These are phyloP conservation scores for Cyanophora paradoxa DNA, from an alignment of 78 protist genomes.

Conservation along the genomic window DNA sequence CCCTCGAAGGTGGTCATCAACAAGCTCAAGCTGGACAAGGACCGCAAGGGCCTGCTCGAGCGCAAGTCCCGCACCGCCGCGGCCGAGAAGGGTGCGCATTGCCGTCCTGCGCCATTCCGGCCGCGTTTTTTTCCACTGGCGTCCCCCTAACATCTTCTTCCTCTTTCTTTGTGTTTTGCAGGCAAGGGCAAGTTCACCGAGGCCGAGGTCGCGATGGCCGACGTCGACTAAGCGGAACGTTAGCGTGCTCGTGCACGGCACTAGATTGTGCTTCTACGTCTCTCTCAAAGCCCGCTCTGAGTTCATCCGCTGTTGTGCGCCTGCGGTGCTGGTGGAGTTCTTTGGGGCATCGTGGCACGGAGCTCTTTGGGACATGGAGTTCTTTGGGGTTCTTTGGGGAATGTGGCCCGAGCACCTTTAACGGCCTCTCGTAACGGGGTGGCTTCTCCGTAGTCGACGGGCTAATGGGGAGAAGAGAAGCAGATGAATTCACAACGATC, in stretches of 20 bases:
- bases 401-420: too few species aligned
- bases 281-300: background rate
- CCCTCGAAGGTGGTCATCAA: slow-evolving; percentile 84
- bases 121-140: background rate
- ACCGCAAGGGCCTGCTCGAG: slow-evolving; percentile 85
- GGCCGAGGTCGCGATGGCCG: slow-evolving; percentile 34
- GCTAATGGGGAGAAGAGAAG: too few species aligned
- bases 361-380: too few species aligned
- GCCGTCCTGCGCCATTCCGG: background rate
- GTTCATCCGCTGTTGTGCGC: too few species aligned
- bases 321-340: too few species aligned
- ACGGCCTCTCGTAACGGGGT: too few species aligned
- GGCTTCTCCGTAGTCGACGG: too few species aligned
- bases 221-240: slow-evolving; percentile 25
- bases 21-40: slow-evolving; percentile 86
- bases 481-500: too few species aligned
- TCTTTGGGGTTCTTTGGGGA: too few species aligned
- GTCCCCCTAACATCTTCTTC: background rate
- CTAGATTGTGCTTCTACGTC: background rate
- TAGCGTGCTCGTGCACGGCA: background rate
- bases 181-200: slow-evolving; percentile 66
- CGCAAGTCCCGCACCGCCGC: slow-evolving; percentile 44
- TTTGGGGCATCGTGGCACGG: too few species aligned
- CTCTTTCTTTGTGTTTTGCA: background rate
- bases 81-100: background rate